A percentile compares a stretch with the other conserved stretches of the same genome.
These are phyloP conservation scores for Zygosaccharomyces kombuchaensis DNA, from an alignment of 805 yeast genomes.

Conservation along the genomic window DNA sequence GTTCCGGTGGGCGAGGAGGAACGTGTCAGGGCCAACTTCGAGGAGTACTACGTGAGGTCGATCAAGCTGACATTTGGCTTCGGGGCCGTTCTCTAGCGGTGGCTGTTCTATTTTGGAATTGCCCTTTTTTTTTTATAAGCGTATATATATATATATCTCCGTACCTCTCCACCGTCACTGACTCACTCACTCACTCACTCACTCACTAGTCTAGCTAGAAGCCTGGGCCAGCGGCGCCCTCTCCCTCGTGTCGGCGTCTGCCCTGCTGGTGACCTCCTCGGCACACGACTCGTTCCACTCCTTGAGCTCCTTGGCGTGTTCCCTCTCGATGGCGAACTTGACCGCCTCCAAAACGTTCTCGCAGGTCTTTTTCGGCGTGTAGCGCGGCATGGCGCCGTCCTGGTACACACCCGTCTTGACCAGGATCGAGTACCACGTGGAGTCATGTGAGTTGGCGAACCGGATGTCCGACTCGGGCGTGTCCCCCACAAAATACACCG, in stretches of 20 bases:
- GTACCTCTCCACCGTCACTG: too few relatives aligned
- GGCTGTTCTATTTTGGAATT: background rate
- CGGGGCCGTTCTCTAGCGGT: conserved; percentile 71
- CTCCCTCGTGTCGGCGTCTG: conserved; percentile 25
- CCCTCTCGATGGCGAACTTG: conserved; percentile 76
- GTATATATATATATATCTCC: too few relatives aligned
- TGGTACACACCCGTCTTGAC: conserved; percentile 86
- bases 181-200: too few relatives aligned
- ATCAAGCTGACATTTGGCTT: conserved; percentile 92
- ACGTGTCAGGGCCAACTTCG: conserved; percentile 75
- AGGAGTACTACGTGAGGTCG: conserved; percentile 82
- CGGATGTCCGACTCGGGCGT: conserved; percentile 86
- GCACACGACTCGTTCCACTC: conserved; percentile 58
- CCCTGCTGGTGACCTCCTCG: background rate
- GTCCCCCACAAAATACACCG: conserved; percentile 86
- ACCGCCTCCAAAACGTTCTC: conserved; percentile 79
- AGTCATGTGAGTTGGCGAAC: conserved; percentile 77
- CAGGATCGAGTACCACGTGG: conserved; percentile 77
- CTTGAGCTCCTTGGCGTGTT: conserved; percentile 62
- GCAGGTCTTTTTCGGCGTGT: conserved; percentile 70
- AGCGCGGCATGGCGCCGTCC: conserved; percentile 73
- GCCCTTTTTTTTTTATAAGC: background rate
- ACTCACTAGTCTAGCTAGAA: background rate
- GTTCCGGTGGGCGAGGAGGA: conserved; percentile 96
- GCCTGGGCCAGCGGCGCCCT: background rate